Conservation (phyloP, 2,329 filamentous ascomycete species). For the Fusarium ambrosium region DNA sequence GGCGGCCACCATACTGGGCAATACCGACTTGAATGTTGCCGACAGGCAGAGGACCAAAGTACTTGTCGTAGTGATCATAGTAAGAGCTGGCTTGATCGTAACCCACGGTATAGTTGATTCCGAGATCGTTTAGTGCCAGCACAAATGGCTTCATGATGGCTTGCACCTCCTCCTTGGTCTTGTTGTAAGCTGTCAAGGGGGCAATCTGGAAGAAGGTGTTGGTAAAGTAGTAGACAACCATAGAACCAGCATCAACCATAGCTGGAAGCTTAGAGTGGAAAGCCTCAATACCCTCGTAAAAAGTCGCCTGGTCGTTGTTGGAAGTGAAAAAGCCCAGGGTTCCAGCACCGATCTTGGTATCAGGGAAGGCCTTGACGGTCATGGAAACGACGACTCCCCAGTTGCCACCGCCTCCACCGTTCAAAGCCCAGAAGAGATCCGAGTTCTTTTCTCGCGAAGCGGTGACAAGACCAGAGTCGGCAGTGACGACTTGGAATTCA, state of each 20-base stretch:
- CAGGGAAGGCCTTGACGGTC: conserved; percentile 64
- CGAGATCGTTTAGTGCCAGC: conserved; percentile 17
- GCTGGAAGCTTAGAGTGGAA: conserved; percentile 59
- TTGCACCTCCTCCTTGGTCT: conserved; percentile 57
- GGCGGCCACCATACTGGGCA: conserved; percentile 55
- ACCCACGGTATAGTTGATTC: conserved; percentile 26
- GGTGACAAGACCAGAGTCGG: conserved; percentile 59
- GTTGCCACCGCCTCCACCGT: conserved; percentile 71
- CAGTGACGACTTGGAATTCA: conserved; percentile 68
- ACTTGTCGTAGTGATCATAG: conserved; percentile 60
- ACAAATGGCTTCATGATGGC: conserved; percentile 53
- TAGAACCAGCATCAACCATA: conserved; percentile 64
- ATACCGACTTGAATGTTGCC: conserved; percentile 51
- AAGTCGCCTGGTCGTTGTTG: conserved; percentile 53
- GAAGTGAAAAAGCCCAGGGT: conserved; percentile 57
- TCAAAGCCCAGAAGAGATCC: conserved; percentile 74
- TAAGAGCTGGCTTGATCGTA: conserved; percentile 36
- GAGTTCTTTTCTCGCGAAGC: conserved; percentile 62
- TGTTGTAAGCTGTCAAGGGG: conserved; percentile 61
- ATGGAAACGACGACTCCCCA: conserved; percentile 69
- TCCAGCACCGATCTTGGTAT: conserved; percentile 58
- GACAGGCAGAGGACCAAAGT: conserved; percentile 56
- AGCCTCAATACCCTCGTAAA: conserved; percentile 62
- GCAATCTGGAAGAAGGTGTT: conserved; percentile 57
- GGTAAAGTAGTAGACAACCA: conserved; percentile 63